Evolutionary conservation across 345 rosid species (phyloP), one percentile per base, ranked within the genome.

Genomic region (Toxicodendron radicans): DNA sequence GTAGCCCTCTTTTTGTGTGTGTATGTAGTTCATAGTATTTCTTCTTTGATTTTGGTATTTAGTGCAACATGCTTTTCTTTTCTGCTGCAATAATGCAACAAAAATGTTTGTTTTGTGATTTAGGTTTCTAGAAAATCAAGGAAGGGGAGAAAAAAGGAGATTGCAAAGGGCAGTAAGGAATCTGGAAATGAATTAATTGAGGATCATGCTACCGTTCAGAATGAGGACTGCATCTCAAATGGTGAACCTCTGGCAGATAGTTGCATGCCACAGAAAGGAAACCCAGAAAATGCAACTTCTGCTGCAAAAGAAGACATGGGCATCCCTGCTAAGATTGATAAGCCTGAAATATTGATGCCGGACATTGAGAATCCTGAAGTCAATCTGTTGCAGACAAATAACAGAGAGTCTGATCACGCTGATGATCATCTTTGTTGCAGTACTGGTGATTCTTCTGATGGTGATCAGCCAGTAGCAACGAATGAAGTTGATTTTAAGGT

Each of bases 401-500:
- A 56, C 67, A 75, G 65, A 75, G 80, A 70, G 72, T 71, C 78
- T 58, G 82, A 78, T 75, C 75, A 76, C 72, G 64, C 66, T 57
- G 84, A 80, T 11, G 87, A 81, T 81, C 80, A 87, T 79, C 74
- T 83, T 73, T 75, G 70, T 79, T 79, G 83, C 67, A 79, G 88
- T 58, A 79, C 78, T 56, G 89, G 86, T 68, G 92, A 87, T 82
- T 90, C 90, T 63, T 94, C 96, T 76, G 82, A 80, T 7, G 94
- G 80, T 24, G 98, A 91, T 83, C 88, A 85, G 77, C 85, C 80
- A 10, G 33, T 72, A 71, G 81, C 81, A 43, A 84, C 83, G 57
- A 78, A 80, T 79, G 99, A 95, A 90, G 99, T 95, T 85, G 99
- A 95, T 79, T 95, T 91, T 79, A 87, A 82, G 75, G 93, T 93